Base-by-base conservation (phyloP, 257 asterid genomes). In the Solanum pinnatisectum region DNA sequence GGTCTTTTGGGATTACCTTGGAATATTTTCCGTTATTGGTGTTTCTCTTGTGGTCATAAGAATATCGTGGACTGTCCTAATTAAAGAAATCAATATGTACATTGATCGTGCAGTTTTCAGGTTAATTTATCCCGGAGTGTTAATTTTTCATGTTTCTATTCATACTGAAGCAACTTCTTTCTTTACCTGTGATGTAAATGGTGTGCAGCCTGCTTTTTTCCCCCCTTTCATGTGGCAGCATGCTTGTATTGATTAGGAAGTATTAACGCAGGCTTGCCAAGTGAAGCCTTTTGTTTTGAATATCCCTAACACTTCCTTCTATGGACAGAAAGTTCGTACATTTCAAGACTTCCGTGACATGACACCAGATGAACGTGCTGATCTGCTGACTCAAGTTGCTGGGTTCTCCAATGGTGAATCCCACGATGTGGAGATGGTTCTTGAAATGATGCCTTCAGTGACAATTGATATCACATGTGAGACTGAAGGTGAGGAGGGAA, bases 401-500 rank as follows among this genome's bases (percentile, higher is more conserved):
- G 98, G 97, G 86, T 96, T 97, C 89, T 93, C 99, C 78, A 88
- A 91, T 25, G 85, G 90, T 9, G 96, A 97, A 89, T 88, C 96
- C 88, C 95, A 91, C 79, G 99, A 97, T 65, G 99, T 96, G 90
- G 99, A 97, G 92, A 88, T 86, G 88, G 99, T 96, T 79, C 98
- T 97, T 12, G 95, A 97, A 90, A 94, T 94, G 99, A 95, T 97
- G 96, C 99, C 99, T 88, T 94, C 96, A 46, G 91, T 96, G 90
- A 89, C 96, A 84, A 78, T 97, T 37, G 98, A 97, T 39, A 91
- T 97, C 89, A 90, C 98, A n/a, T 95, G 98, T 49, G 99, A 96
- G 91, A 97, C 99, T 4, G 99, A 95, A 92, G 99, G 99, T 10
- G 99, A 97, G 91, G 99, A 97, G 87, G 99, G 99, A 74, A 92